These are phyloP conservation scores for Wickerhamomyces sydowiorum DNA, from an alignment of 805 yeast species.

Conservation along the genomic window DNA sequence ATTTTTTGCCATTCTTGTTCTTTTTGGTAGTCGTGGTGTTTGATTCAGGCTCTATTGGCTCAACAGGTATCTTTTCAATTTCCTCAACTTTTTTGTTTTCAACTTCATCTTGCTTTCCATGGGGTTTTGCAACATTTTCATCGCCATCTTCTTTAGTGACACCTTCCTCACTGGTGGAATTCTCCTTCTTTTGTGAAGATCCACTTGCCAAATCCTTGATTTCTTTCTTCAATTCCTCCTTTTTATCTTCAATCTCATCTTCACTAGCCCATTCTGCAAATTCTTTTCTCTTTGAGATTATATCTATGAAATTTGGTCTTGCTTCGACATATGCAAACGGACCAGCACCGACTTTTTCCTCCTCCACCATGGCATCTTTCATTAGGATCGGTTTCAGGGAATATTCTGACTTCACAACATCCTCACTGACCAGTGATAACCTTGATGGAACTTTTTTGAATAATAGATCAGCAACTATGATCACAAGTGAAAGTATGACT, in stretches of 20 bases:
- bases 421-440: constrained; percentile 22
- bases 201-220: not conserved
- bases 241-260: constrained; percentile 18
- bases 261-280: constrained; percentile 21
- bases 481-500: constrained; percentile 38
- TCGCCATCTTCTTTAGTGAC: not conserved
- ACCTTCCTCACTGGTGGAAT: not conserved
- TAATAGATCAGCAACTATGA: constrained; percentile 36
- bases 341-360: constrained; percentile 41
- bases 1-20: not conserved
- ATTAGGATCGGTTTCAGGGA: constrained; percentile 42
- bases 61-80: not conserved
- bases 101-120: not conserved
- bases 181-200: not conserved
- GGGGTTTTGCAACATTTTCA: not conserved
- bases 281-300: constrained; percentile 37
- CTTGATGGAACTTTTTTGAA: constrained; percentile 23
- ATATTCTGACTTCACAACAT: constrained; percentile 25
- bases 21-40: not conserved
- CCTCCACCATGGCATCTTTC: constrained; percentile 40
- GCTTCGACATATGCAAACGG: constrained; percentile 44
- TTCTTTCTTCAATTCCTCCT: not conserved
- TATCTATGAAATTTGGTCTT: constrained; percentile 47
- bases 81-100: not conserved
- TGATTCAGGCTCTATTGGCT: not conserved